A percentile compares a stretch with the other conserved stretches of the same genome.
Evolutionary conservation across 1,139 yeast genomes (phyloP).

Genomic region (Suhomyces taliae): DNA sequence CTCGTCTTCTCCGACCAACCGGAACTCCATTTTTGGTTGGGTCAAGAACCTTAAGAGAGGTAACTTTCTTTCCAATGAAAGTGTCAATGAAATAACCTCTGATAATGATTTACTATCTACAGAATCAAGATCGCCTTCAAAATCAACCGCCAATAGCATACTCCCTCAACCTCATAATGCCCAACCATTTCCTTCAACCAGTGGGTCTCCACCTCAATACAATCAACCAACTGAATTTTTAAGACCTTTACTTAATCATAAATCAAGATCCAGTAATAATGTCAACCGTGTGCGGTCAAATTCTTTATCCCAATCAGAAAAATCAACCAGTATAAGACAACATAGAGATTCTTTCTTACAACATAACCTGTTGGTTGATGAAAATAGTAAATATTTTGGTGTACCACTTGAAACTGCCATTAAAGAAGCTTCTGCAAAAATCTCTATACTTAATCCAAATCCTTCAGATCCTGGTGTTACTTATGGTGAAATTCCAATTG

Average conservation of each 20-base stretch:
- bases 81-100: constrained; percentile 40
- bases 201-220: constrained; percentile 9
- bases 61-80: constrained; percentile 40
- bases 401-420: constrained; percentile 73
- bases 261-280: constrained; percentile 51
- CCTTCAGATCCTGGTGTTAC: constrained; percentile 55
- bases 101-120: constrained; percentile 28
- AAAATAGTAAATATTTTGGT: constrained; percentile 74
- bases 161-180: constrained; percentile 12
- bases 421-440: constrained; percentile 71
- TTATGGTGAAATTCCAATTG: constrained; percentile 80
- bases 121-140: constrained; percentile 28
- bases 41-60: constrained; percentile 46
- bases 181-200: constrained; percentile 12
- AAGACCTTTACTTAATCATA: constrained; percentile 50
- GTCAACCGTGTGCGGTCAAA: constrained; percentile 43
- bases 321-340: constrained; percentile 42
- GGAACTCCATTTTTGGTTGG: constrained; percentile 49
- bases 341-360: constrained; percentile 59
- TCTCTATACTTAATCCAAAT: constrained; percentile 56
- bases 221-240: constrained; percentile 31
- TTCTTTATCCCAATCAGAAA: constrained; percentile 36
- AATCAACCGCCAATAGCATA: constrained; percentile 14
- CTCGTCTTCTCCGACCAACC: constrained; percentile 42
- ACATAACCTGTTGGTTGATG: constrained; percentile 43